Conservation (phyloP, 2,329 filamentous ascomycete species). For the Paraconiothyrium brasiliense region DNA sequence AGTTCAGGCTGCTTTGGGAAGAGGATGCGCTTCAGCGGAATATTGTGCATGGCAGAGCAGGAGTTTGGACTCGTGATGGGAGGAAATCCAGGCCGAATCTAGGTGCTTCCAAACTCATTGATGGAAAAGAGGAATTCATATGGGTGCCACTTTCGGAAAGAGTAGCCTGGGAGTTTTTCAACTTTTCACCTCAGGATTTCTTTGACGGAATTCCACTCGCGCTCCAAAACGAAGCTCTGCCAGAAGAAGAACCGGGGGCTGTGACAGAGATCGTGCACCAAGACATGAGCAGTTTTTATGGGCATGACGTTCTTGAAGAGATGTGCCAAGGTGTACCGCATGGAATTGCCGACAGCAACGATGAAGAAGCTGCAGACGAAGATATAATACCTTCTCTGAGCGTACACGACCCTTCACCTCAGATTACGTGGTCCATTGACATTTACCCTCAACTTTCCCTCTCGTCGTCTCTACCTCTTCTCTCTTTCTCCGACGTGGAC, state of each 20-base stretch:
- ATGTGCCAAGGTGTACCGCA: background rate
- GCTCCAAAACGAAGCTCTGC: background rate
- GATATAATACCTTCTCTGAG: background rate
- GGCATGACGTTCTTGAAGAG: background rate
- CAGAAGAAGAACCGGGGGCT: background rate
- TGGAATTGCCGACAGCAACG: background rate
- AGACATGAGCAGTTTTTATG: background rate
- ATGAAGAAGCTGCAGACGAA: background rate
- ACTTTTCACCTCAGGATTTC: slow-evolving; percentile 1
- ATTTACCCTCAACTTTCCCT: background rate
- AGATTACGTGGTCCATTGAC: background rate
- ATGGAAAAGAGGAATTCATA: background rate
- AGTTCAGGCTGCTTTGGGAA: slow-evolving; percentile 37
- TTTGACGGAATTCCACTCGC: background rate
- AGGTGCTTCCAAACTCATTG: background rate
- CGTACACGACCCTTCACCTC: background rate
- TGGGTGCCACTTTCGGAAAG: background rate
- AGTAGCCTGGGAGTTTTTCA: background rate
- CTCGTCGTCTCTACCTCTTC: background rate
- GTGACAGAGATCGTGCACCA: background rate
- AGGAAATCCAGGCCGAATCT: background rate
- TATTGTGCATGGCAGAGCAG: slow-evolving; percentile 24
- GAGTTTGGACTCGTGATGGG: slow-evolving; percentile 19
- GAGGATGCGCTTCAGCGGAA: slow-evolving; percentile 41
- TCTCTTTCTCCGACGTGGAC: slow-evolving; percentile 12